Base-by-base conservation (phyloP, 768 basidiomycete genomes). In the Leccinum disarticulatum region DNA sequence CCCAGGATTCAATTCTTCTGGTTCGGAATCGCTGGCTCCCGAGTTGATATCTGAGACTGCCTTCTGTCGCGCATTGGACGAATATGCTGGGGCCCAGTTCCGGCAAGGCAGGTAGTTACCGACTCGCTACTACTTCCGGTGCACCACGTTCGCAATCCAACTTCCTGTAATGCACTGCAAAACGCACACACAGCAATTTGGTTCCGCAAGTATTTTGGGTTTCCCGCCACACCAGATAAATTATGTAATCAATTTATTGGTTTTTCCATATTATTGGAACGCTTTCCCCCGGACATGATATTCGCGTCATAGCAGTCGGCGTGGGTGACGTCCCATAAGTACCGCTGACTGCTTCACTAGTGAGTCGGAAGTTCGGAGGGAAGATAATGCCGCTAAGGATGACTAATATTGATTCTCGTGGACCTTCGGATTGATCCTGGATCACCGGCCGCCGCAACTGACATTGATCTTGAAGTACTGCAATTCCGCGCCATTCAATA, bases 31-130 rank as follows among this genome's bases (percentile, higher is more conserved):
- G n/a, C 28, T 2, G 13, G 5, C 14, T 22, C 56, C 59, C 50
- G 66, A 62, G 50, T 59, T 73, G 57, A 68, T 87, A 56, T 79
- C 83, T 31, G 86, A 89, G 68, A 62, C 68, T 41, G 81, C 81
- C 35, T 89, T 93, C 64, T 74, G 90, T 63, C 78, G 79, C 25
- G 91, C 91, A 10, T 68, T 93, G 60, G 89, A 93, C 69, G 83
- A 87, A 68, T 93, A 83, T 73, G 79, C 87, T 10, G 72, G 74
- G 9, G 90, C 90, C 6, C 87, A 93, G 74, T 88, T 91, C 80
- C 84, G 90, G 33, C 81, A 90, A 52, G 91, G 91, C 43, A 90
- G 84, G 75, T 91, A 80, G 70, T 51, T 54, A 30, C n/a, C 10
- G 41, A 38, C 33, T 51, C 31, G 33, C 38, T 55, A 30, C 31